Evolutionary conservation across 1,284 basidiomycete species (phyloP), one percentile per base, ranked within the genome.

Genomic region (Neonothopanus nambi): DNA sequence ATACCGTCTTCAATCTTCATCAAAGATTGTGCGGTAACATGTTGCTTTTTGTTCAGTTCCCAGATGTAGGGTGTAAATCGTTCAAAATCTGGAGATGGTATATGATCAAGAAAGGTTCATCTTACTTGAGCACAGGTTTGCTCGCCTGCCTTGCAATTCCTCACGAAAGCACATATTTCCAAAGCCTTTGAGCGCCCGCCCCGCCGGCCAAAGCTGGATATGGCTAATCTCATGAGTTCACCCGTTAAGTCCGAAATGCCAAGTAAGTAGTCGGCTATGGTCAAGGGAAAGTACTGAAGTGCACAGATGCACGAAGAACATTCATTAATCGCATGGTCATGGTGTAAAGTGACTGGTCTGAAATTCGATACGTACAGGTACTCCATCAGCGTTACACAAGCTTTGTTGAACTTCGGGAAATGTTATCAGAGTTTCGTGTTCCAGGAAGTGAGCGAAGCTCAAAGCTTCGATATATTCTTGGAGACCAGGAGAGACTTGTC

Each of bases 161-260:
- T 77, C 17, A 94, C 93, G 68, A 93, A 94, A 28, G 74, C 76
- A 66, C 89, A 89, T 3, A 93, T 82, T 56, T 84, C 75, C 39
- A 75, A 75, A 5, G 92, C 90, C 59, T 81, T 86, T 55, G 79
- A 74, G 46, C 86, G 82, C 21, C 91, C 87, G 1, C 88, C 88
- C 30, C 83, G 83, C 20, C 81, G 81, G 7, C 87, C 76, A 43
- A 90, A 81, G 12, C 83, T 77, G 39, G 85, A 90, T 56, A 95
- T 97, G 3, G 94, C 93, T 58, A 89, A 91, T 35, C 96, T 83
- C 96, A 98, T 98, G n/a, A 96, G 82, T 70, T 98, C 96, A 39
- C 96, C 96, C 0, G 94, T 97, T 30, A 99, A 76, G 68, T 99
- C 96, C 1, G 93, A 94, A 26, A 98, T 74, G 13, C 96, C 96